A percentile compares a stretch with the other conserved stretches of the same genome.
phyloP scores from a whole-genome alignment of 208 protist species.

The Leishmania tarentolae region DNA sequence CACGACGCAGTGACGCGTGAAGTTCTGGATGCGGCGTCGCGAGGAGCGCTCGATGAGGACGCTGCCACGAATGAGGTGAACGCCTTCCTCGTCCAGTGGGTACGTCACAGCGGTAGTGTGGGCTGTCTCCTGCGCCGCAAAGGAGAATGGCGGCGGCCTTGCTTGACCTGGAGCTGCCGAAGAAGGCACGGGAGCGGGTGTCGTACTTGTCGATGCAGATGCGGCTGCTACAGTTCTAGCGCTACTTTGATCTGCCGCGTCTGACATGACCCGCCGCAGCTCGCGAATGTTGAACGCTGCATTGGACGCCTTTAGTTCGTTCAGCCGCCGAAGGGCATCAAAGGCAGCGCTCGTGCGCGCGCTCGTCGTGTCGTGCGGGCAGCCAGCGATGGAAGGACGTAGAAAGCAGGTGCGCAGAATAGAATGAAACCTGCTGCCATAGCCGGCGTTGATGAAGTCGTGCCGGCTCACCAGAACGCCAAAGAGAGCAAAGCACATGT shows the following conservation, averaged over 20 bases:
- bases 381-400: conserved; percentile 46
- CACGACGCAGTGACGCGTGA: conserved; percentile 60
- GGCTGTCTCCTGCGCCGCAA: not conserved
- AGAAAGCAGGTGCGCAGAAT: conserved; percentile 68
- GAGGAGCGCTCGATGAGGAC: conserved; percentile 68
- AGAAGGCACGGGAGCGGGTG: not conserved
- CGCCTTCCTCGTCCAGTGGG: conserved; percentile 27
- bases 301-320: conserved; percentile 39
- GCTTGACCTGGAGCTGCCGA: not conserved
- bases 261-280: conserved; percentile 26
- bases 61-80: conserved; percentile 45
- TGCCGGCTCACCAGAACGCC: conserved; percentile 52
- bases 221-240: not conserved
- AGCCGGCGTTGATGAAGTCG: conserved; percentile 76
- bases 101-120: conserved; percentile 20
- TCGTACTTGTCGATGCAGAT: not conserved
- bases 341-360: conserved; percentile 64
- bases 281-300: conserved; percentile 29
- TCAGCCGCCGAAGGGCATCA: conserved; percentile 56
- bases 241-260: not conserved
- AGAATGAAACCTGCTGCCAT: conserved; percentile 41
- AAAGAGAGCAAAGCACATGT: conserved; percentile 76
- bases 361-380: conserved; percentile 40
- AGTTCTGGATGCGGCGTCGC: conserved; percentile 60
- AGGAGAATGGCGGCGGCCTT: not conserved